phyloP scores from a whole-genome alignment of 2,329 filamentous ascomycete species.

The Scedosporium aurantiacum region DNA sequence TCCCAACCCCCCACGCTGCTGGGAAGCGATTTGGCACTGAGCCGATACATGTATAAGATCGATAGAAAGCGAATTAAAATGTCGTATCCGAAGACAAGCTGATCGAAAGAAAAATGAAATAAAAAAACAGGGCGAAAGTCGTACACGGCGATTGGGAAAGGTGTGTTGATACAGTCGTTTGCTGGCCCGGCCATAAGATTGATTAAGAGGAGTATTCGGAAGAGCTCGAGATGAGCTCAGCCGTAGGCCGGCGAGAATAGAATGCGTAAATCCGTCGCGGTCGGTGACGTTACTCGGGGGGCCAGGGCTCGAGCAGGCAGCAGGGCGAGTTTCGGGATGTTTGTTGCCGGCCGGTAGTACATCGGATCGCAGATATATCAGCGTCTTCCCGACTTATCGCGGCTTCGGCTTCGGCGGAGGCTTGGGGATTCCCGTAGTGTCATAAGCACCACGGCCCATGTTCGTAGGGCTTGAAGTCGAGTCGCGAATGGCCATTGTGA shows the following conservation, averaged over 20 bases:
- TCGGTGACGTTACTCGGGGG: slow-evolving; percentile 8
- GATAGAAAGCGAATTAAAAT: slow-evolving; percentile 20
- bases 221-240: not conserved
- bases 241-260: not conserved
- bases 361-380: slow-evolving; percentile 10
- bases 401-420: slow-evolving; percentile 32
- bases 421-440: slow-evolving; percentile 38
- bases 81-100: slow-evolving; percentile 21
- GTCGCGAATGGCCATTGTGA: slow-evolving; percentile 25
- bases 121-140: slow-evolving; percentile 2
- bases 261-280: not conserved
- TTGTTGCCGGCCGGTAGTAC: slow-evolving; percentile 10
- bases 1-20: slow-evolving; percentile 19
- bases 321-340: slow-evolving; percentile 6
- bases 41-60: slow-evolving; percentile 23
- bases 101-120: slow-evolving; percentile 3
- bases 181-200: slow-evolving; percentile 11
- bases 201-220: slow-evolving; percentile 3
- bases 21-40: slow-evolving; percentile 25
- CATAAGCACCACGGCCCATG: slow-evolving; percentile 41
- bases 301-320: slow-evolving; percentile 7
- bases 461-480: slow-evolving; percentile 24
- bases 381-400: slow-evolving; percentile 17
- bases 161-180: not conserved
- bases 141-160: slow-evolving; percentile 10